Evolutionary conservation across 2,329 filamentous ascomycete genomes (phyloP), one percentile per base, ranked within the genome.

Genomic region (Aspergillus arachidicola): DNA sequence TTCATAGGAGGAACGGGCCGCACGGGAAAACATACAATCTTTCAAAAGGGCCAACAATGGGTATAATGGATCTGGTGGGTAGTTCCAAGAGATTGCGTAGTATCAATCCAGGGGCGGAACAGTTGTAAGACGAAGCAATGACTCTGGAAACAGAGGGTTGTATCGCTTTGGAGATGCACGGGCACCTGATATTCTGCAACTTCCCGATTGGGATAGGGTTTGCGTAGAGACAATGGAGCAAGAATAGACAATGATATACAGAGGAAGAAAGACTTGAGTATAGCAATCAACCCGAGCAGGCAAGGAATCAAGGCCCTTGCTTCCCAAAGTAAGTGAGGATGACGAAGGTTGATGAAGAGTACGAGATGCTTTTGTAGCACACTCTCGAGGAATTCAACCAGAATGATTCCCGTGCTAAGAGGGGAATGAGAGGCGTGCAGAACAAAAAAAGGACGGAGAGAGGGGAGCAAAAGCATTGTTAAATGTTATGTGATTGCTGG

Each of bases 401-500:
- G 58, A 50, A 41, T 16, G 58, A 36, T 43, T 63, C 57, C 57
- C 46, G 60, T 30, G 51, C 28, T 54, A 58, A 38, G 48, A 64
- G 58, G 48, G 61, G 59, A 62, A 56, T 62, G 53, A 53, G 45
- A 50, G 56, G 53, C 54, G 26, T 60, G 58, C 36, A 58, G 60
- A 61, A 60, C 34, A 59, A 63, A 63, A 56, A 54, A 51, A 65
- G 57, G 55, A 56, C 46, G 41, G 34, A 63, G 64, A n/a, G 62
- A 51, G 48, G 68, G 69, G 67, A 66, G 65, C 60, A 66, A 67
- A 66, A 68, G 69, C 66, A 70, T 69, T 64, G 68, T 68, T 71
- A 70, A 71, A 71, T 71, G 69, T 67, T 68, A 67, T 70, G 61
- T 69, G 67, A 71, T 70, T 69, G 67, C 69, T 70, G 63, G 68